Base-by-base conservation (phyloP, 805 yeast genomes). In the Saccharomycopsis sp. region DNA sequence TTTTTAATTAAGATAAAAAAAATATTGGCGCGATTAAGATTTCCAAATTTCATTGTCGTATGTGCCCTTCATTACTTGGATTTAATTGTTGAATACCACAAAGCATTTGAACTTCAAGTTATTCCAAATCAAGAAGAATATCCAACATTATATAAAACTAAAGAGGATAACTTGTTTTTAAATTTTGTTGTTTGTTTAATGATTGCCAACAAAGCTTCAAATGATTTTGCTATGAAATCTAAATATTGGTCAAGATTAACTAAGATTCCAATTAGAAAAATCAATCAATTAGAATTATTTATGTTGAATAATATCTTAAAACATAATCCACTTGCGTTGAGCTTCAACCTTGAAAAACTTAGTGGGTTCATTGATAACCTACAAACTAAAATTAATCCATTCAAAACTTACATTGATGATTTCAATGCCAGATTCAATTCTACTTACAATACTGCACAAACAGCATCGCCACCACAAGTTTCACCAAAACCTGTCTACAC, bases 201-300 rank as follows among this genome's bases (percentile, higher is more conserved):
- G 52, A 41, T 49, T 8, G 33, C 52, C 34, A 49, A 49, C 39
- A 49, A 49, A 23, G 38, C 50, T 8, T 41, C 36, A 6, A 49
- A 49, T 17, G 52, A 49, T 26, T 49, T 45, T 23, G 52, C 52
- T 16, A 49, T 49, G 50, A 49, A 49, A 23, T 38, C 52, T 16
- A 49, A 49, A 38, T 49, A 49, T 38, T 49, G 52, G 52, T 39
- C 50, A 4, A 41, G 52, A 39, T 39, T 49, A 6, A 49, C 52
- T 17, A 49, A 47, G 38, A 49, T 49, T 27, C 52, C 52, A 23
- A 40, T 43, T 17, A 29, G 47, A 19, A 46, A 49, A 35, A 45
- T 49, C 40, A 49, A 49, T 28, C 47, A 49, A 28, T 40, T 49
- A 9, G 52, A 49, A 27, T 44, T 49, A n/a, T 24, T 47, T n/a